A percentile compares a stretch with the other conserved stretches of the same genome.
Conservation (phyloP, 441 rosid species). For the Pelargonium citronellum region DNA sequence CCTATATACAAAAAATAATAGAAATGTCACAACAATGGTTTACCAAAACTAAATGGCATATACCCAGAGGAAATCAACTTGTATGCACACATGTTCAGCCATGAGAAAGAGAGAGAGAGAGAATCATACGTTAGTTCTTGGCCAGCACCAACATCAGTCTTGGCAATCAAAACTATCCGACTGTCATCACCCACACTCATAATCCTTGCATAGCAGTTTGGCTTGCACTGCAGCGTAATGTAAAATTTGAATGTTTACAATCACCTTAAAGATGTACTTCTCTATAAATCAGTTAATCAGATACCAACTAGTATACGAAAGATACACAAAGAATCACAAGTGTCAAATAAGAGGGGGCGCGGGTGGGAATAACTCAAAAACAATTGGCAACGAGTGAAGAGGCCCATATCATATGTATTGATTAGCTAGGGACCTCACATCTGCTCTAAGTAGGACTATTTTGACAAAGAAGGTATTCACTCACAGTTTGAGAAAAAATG, state of each 20-base stretch:
- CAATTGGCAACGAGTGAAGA: background rate
- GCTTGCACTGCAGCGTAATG: slow-evolving; percentile 63
- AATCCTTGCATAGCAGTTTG: slow-evolving; percentile 94
- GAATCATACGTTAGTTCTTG: slow-evolving; percentile 74
- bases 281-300: background rate
- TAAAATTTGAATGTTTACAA: slow-evolving; percentile 1
- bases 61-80: background rate
- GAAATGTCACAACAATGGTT: background rate
- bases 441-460: background rate
- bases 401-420: background rate
- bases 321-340: no score
- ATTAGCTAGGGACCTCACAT: no score
- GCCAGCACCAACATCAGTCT: slow-evolving; percentile 58
- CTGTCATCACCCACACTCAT: slow-evolving; percentile 67
- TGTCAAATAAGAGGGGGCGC: no score
- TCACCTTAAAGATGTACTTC: background rate
- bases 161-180: slow-evolving; percentile 87
- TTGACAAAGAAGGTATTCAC: background rate
- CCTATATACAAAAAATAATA: slow-evolving; percentile 34
- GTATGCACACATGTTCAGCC: no score
- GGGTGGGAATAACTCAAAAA: background rate
- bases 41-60: no score
- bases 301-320: background rate
- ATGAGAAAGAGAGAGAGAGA: background rate
- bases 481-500: background rate